These are phyloP conservation scores for Aspergillus quadricinctus DNA, from an alignment of 2,329 filamentous ascomycete species.

Conservation along the genomic window DNA sequence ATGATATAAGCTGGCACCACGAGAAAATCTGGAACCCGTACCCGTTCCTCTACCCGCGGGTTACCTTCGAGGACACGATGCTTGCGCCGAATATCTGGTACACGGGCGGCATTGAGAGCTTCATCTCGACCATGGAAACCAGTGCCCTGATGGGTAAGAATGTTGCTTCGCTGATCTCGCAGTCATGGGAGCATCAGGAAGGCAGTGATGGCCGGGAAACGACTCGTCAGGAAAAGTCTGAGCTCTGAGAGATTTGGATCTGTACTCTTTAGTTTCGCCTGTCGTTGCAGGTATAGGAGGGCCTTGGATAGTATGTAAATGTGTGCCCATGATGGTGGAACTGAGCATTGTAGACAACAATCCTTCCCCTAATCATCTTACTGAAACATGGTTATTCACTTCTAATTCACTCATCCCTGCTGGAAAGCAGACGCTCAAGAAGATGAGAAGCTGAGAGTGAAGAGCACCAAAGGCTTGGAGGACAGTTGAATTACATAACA, in stretches of 20 bases:
- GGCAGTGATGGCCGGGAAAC: not conserved
- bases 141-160: conserved; percentile 79
- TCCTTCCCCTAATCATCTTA: not conserved
- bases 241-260: not conserved
- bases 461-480: too few relatives aligned
- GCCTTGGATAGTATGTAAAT: not conserved
- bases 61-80: conserved; percentile 78
- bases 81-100: conserved; percentile 55
- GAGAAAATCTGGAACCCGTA: conserved; percentile 79
- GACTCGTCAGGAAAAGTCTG: not conserved
- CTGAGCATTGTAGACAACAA: not conserved
- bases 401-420: too few relatives aligned
- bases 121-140: conserved; percentile 98
- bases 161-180: conserved; percentile 52
- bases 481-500: too few relatives aligned
- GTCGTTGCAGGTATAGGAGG: not conserved
- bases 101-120: conserved; percentile 73
- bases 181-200: conserved; percentile 44
- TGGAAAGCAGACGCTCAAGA: not conserved
- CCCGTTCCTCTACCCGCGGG: conserved; percentile 75
- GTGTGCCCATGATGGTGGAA: not conserved
- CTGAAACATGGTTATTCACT: not conserved
- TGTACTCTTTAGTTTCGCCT: not conserved
- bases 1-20: conserved; percentile 68
- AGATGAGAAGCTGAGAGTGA: not conserved